Percentiles rank a stretch among this genome's conserved stretches.
These are phyloP conservation scores for Coemansia brasiliensis DNA, from an alignment of 192 early-diverging fungal genomes.

Conservation along the genomic window DNA sequence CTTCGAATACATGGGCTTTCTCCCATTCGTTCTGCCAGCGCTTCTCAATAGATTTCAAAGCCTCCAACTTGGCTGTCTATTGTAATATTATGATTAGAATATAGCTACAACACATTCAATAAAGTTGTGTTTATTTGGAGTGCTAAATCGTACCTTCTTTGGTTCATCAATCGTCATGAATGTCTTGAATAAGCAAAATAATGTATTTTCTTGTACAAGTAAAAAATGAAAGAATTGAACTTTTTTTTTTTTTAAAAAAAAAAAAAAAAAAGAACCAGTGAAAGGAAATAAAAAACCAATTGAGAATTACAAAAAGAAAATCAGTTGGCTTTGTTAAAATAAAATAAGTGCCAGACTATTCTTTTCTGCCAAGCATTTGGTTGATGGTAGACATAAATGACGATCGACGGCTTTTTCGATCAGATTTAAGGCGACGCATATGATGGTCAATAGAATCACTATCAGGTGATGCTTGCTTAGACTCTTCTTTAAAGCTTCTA, in stretches of 20 bases:
- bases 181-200: too few relatives aligned
- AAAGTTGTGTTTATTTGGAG: too few relatives aligned
- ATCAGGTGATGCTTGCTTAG: slow-evolving; percentile 20
- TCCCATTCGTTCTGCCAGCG: slow-evolving; percentile 82
- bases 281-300: too few relatives aligned
- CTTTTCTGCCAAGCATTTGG: slow-evolving; percentile 52
- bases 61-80: slow-evolving; percentile 76
- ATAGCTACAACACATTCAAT: too few relatives aligned
- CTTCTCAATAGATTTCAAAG: slow-evolving; percentile 72
- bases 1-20: slow-evolving; percentile 73
- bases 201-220: slow-evolving; percentile 20
- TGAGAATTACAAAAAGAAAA: too few relatives aligned
- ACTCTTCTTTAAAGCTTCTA: slow-evolving; percentile 1
- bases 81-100: background rate
- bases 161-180: too few relatives aligned
- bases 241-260: too few relatives aligned
- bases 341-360: slow-evolving; percentile 9
- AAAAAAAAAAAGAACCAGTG: too few relatives aligned
- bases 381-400: slow-evolving; percentile 52
- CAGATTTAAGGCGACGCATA: slow-evolving; percentile 26
- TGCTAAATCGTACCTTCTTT: too few relatives aligned
- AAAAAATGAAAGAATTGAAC: too few relatives aligned
- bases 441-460: slow-evolving; percentile 47
- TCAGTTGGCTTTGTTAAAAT: background rate
- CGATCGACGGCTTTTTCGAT: slow-evolving; percentile 38